phyloP scores from a whole-genome alignment of 2,329 filamentous ascomycete genomes.

The Claviceps sorghi region DNA sequence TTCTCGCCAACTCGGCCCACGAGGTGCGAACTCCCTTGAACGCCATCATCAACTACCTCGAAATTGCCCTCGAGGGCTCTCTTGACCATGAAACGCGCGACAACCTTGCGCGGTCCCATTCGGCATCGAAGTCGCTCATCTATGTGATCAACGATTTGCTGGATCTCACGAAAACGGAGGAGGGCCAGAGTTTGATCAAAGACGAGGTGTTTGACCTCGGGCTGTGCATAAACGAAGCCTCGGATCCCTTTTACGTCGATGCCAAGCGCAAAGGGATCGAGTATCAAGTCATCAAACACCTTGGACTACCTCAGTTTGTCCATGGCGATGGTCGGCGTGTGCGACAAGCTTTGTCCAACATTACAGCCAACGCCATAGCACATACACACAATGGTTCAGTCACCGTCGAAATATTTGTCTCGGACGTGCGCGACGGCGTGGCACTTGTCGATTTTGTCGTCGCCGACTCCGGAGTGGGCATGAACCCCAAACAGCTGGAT shows the following conservation, averaged over 20 bases:
- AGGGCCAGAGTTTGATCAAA: constrained; percentile 64
- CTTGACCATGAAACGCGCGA: constrained; percentile 74
- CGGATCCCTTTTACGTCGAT: constrained; percentile 58
- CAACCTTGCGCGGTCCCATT: constrained; percentile 71
- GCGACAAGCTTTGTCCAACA: constrained; percentile 69
- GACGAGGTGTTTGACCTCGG: constrained; percentile 65
- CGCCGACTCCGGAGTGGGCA: constrained; percentile 61
- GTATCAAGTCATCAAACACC: constrained; percentile 53
- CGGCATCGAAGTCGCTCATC: constrained; percentile 80
- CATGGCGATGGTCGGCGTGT: constrained; percentile 67
- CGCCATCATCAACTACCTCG: constrained; percentile 87
- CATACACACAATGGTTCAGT: constrained; percentile 56
- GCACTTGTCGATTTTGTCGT: constrained; percentile 60
- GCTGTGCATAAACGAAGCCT: constrained; percentile 60
- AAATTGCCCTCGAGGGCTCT: constrained; percentile 71
- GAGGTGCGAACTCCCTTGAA: constrained; percentile 85
- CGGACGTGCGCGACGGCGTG: constrained; percentile 35
- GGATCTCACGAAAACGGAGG: constrained; percentile 77
- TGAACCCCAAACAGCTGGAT: constrained; percentile 47
- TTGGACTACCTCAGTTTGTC: constrained; percentile 54
- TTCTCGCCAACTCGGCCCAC: constrained; percentile 79
- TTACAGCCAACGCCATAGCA: constrained; percentile 74
- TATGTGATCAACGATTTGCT: constrained; percentile 89
- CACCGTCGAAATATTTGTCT: constrained; percentile 53
- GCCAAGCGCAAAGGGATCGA: constrained; percentile 59